A percentile compares a stretch with the other conserved stretches of the same genome.
phyloP scores from a whole-genome alignment of 192 early-diverging fungal genomes.

The Podila minutissima region DNA sequence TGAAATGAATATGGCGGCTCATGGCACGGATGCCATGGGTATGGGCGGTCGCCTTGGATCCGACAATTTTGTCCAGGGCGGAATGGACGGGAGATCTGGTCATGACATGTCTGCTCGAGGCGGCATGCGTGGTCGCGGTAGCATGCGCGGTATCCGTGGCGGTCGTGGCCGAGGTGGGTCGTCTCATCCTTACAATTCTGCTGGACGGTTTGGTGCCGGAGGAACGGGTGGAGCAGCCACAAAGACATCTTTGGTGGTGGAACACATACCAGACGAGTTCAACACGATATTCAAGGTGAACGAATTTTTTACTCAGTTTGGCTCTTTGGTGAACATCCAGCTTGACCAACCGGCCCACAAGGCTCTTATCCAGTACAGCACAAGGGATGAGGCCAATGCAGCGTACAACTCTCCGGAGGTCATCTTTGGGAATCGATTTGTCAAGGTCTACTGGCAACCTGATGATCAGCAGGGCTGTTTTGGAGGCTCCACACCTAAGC shows the following conservation, averaged over 20 bases:
- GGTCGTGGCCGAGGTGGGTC: constrained; percentile 55
- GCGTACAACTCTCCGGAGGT: constrained; percentile 80
- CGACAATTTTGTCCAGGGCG: constrained; percentile 24
- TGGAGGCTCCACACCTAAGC: constrained; percentile 30
- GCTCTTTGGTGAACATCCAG: constrained; percentile 77
- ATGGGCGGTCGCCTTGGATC: neutral
- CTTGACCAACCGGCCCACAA: constrained; percentile 62
- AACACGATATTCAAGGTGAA: constrained; percentile 77
- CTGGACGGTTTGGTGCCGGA: constrained; percentile 49
- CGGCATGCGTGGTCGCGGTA: constrained; percentile 20
- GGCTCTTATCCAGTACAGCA: constrained; percentile 73
- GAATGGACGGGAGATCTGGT: constrained; percentile 15
- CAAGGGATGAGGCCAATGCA: constrained; percentile 68
- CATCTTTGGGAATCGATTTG: constrained; percentile 88
- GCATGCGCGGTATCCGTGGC: constrained; percentile 58
- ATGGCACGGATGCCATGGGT: constrained; percentile 14
- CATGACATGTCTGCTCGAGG: constrained; percentile 26
- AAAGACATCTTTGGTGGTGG: constrained; percentile 71
- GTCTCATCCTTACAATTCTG: constrained; percentile 37
- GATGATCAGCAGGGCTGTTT: constrained; percentile 50
- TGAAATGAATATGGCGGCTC: constrained; percentile 60
- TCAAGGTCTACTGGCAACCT: constrained; percentile 84
- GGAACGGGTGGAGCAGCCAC: constrained; percentile 30
- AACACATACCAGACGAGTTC: constrained; percentile 79
- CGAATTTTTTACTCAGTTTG: constrained; percentile 83